phyloP scores from a whole-genome alignment of 768 basidiomycete genomes.

The Tulasnella sp. region DNA sequence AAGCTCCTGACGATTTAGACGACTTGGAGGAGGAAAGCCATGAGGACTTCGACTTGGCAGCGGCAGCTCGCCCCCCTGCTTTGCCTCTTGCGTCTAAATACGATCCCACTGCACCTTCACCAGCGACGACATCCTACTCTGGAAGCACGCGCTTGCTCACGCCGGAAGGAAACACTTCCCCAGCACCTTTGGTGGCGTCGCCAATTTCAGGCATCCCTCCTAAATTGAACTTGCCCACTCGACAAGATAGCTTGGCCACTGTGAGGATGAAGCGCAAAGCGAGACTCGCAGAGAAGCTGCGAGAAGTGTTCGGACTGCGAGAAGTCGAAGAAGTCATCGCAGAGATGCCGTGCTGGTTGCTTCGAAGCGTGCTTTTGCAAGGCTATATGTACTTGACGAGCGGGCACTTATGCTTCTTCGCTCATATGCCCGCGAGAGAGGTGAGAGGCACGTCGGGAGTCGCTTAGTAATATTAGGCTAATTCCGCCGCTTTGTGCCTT shows the following conservation, averaged over 20 bases:
- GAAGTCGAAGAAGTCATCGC: conserved; percentile 81
- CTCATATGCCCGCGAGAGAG: conserved; percentile 87
- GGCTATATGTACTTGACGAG: conserved; percentile 97
- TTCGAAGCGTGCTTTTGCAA: conserved; percentile 86
- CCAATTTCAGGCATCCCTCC: conserved; percentile 14
- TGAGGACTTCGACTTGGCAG: conserved; percentile 45
- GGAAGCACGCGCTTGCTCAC: neutral
- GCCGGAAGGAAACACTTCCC: neutral
- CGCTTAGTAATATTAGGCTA: neutral
- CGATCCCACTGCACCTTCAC: conserved; percentile 18
- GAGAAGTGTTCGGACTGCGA: conserved; percentile 79
- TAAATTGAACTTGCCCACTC: conserved; percentile 33
- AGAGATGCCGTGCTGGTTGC: conserved; percentile 92
- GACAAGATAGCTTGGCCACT: conserved; percentile 66
- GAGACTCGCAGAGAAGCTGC: conserved; percentile 80
- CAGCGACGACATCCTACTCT: neutral
- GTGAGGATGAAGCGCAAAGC: conserved; percentile 64
- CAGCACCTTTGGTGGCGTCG: neutral
- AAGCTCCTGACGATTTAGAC: conserved; percentile 22
- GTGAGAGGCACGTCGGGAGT: conserved; percentile 42
- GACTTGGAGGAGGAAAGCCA: conserved; percentile 38
- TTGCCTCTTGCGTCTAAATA: neutral
- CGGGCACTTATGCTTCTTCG: conserved; percentile 92
- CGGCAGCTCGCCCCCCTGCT: neutral
- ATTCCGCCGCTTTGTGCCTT: neutral